A percentile compares a stretch with the other conserved stretches of the same genome.
These are phyloP conservation scores for Niveomyces coronatus DNA, from an alignment of 2,329 filamentous ascomycete species.

Conservation along the genomic window DNA sequence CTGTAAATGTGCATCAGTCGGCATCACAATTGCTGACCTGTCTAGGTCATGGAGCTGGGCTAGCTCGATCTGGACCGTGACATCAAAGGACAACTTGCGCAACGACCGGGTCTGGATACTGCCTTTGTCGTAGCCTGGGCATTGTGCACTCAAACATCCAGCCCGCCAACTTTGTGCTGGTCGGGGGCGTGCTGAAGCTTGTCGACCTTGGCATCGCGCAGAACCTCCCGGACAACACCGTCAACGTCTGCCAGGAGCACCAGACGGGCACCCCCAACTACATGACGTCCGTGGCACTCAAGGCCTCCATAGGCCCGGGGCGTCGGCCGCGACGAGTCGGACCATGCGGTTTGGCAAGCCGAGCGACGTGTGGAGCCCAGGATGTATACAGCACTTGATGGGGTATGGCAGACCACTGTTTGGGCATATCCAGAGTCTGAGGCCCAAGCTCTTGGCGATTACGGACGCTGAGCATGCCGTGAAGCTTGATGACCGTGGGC, in stretches of 20 bases:
- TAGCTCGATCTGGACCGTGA: conserved; percentile 1
- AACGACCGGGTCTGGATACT: not conserved
- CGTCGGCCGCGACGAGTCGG: not conserved
- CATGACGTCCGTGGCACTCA: conserved; percentile 81
- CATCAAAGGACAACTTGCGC: not conserved
- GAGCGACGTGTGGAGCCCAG: conserved; percentile 79
- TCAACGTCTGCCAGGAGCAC: conserved; percentile 84
- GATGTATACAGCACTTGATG: conserved; percentile 91
- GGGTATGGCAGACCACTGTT: conserved; percentile 79
- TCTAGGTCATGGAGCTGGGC: conserved; percentile 3
- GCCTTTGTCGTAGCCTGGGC: conserved; percentile 42
- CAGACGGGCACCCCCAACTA: conserved; percentile 88
- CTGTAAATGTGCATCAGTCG: not conserved
- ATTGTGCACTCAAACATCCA: conserved; percentile 89
- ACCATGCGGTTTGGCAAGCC: conserved; percentile 66
- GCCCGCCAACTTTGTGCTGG: conserved; percentile 80
- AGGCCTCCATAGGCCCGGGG: conserved; percentile 28
- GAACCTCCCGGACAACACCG: conserved; percentile 76
- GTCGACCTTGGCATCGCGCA: conserved; percentile 93
- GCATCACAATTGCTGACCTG: not conserved
- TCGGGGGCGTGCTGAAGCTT: conserved; percentile 72
- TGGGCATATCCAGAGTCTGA: conserved; percentile 53
- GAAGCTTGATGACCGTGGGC: not conserved
- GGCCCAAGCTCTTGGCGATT: not conserved
- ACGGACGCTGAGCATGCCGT: not conserved